A percentile compares a stretch with the other conserved stretches of the same genome.
phyloP scores from a whole-genome alignment of 139 green algal genomes.

The Picochlorum sp. region DNA sequence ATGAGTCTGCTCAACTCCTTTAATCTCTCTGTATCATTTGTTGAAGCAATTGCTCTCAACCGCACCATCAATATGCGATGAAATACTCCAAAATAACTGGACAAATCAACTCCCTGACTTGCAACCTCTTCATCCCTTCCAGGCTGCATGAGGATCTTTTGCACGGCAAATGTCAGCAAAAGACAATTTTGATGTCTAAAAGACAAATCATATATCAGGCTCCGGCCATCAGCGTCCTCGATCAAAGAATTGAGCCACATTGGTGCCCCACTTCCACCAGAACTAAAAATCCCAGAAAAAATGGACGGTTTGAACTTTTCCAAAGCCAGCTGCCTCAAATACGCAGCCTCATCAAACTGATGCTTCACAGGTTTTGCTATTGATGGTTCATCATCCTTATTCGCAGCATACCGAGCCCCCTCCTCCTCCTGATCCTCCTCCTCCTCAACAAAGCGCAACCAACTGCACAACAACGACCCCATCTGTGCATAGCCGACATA shows the following conservation, averaged over 20 bases:
- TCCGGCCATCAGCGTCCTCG: constrained; percentile 35
- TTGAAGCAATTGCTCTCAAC: constrained; percentile 19
- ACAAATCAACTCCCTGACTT: constrained; percentile 44
- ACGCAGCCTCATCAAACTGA: constrained; percentile 29
- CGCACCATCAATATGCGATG: constrained; percentile 30
- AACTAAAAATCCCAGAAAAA: constrained; percentile 52
- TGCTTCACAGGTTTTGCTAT: neutral
- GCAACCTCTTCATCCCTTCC: constrained; percentile 38
- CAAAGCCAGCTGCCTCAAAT: constrained; percentile 41
- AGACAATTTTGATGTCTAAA: constrained; percentile 53
- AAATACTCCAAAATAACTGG: constrained; percentile 69
- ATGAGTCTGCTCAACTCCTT: constrained; percentile 33
- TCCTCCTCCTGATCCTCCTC: neutral
- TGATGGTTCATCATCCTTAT: too few relatives aligned
- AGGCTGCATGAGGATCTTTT: constrained; percentile 61
- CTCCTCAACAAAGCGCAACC: constrained; percentile 28
- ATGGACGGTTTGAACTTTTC: constrained; percentile 55
- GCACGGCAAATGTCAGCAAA: constrained; percentile 75
- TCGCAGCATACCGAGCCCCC: too few relatives aligned
- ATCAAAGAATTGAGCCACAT: constrained; percentile 56
- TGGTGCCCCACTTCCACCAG: constrained; percentile 24
- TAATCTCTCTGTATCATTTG: constrained; percentile 12
- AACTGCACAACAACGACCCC: constrained; percentile 48
- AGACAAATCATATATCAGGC: constrained; percentile 70
- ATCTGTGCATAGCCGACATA: constrained; percentile 68